A percentile compares a stretch with the other conserved stretches of the same genome.
phyloP scores from a whole-genome alignment of 1,284 basidiomycete genomes.

The Stygiomarasmius scandens region DNA sequence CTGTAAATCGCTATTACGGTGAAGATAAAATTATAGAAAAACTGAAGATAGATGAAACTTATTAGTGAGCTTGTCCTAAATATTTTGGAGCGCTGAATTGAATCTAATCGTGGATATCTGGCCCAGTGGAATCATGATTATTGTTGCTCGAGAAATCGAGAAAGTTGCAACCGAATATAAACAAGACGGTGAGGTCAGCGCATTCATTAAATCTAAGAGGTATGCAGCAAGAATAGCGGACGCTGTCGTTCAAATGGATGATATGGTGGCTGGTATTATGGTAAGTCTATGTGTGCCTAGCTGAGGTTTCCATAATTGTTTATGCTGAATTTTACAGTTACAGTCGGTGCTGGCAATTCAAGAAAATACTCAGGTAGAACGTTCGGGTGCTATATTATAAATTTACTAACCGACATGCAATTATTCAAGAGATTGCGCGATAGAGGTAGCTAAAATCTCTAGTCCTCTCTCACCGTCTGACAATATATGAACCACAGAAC shows the following conservation, averaged over 20 bases:
- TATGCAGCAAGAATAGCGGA: slow-evolving; percentile 1
- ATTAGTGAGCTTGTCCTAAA: not conserved
- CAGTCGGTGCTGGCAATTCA: too few species aligned
- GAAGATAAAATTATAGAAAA: not conserved
- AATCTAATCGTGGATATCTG: not conserved
- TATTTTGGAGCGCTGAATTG: too few species aligned
- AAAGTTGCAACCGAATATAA: not conserved
- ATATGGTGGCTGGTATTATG: slow-evolving; percentile 5
- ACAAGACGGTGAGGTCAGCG: not conserved
- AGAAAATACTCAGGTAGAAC: too few species aligned
- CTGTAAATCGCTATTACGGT: not conserved
- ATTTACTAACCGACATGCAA: not conserved
- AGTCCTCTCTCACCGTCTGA: not conserved
- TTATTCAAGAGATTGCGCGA: too few species aligned
- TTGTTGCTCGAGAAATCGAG: not conserved
- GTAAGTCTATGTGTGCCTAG: not conserved
- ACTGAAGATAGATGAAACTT: not conserved
- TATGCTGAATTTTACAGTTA: too few species aligned
- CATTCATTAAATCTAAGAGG: not conserved
- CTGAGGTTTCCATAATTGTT: too few species aligned
- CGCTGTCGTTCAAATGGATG: not conserved
- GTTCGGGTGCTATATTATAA: not conserved
- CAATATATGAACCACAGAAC: not conserved
- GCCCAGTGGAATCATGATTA: not conserved
- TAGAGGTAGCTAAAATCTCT: too few species aligned